Evolutionary conservation across 805 yeast genomes (phyloP).

Genomic region (Candida saitoana): DNA sequence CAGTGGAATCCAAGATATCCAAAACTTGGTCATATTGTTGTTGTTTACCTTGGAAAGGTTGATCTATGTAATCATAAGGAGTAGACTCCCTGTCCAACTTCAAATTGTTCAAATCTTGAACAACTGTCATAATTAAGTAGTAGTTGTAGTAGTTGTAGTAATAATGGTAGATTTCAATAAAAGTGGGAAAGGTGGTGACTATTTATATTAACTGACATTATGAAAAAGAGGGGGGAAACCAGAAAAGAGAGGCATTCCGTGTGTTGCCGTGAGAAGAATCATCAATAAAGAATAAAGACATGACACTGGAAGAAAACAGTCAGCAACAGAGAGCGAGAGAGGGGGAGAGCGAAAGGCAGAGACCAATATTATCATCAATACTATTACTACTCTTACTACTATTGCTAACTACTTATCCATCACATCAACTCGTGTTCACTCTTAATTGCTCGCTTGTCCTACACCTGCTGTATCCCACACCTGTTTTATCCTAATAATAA

Average conservation of each 20-base stretch:
- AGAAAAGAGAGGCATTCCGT: conserved; percentile 3
- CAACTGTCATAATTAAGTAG: background rate
- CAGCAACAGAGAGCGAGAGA: background rate
- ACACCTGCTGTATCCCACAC: background rate
- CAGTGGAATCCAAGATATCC: conserved; percentile 74
- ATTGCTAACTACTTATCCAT: too few species aligned
- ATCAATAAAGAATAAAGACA: background rate
- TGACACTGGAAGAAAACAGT: background rate
- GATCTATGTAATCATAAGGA: conserved; percentile 64
- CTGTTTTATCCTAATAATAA: background rate
- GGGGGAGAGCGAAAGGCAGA: background rate
- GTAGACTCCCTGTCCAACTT: conserved; percentile 24
- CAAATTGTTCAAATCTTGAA: conserved; percentile 11
- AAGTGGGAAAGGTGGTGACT: too few species aligned
- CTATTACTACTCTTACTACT: too few species aligned
- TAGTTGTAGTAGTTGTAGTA: too few species aligned
- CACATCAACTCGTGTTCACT: background rate
- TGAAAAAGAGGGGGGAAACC: conserved; percentile 1
- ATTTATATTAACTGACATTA: background rate
- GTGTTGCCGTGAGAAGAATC: conserved; percentile 1
- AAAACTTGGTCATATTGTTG: conserved; percentile 77
- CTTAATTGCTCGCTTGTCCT: background rate
- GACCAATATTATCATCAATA: background rate
- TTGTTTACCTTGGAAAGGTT: conserved; percentile 76
- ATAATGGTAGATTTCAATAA: too few species aligned